Evolutionary conservation across 2,329 filamentous ascomycete species (phyloP).

Genomic region (Dendryphion nanum): DNA sequence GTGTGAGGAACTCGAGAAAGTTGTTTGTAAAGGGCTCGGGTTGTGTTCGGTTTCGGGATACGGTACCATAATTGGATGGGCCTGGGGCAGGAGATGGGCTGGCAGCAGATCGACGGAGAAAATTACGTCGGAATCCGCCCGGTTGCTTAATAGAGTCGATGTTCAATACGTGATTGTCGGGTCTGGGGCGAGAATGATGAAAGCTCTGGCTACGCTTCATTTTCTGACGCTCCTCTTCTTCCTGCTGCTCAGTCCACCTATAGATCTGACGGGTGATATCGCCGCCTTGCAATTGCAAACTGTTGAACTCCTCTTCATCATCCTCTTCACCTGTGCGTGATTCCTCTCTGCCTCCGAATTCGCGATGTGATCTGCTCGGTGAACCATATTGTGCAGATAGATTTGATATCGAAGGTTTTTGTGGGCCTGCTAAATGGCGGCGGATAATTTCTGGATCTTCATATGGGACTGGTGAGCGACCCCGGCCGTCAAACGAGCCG

Average conservation of each 20-base stretch:
- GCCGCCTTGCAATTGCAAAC: conserved; percentile 86
- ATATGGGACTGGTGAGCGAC: conserved; percentile 59
- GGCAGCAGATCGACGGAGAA: conserved; percentile 71
- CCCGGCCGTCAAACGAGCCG: conserved; percentile 77
- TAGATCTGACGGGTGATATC: conserved; percentile 95
- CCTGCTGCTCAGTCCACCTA: conserved; percentile 89
- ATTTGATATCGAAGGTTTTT: conserved; percentile 40
- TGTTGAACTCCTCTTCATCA: conserved; percentile 78
- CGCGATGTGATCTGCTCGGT: conserved; percentile 32
- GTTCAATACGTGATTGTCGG: conserved; percentile 76
- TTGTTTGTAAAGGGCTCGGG: conserved; percentile 68
- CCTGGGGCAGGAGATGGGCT: conserved; percentile 56
- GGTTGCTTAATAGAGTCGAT: conserved; percentile 91
- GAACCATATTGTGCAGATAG: conserved; percentile 34
- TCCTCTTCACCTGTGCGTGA: conserved; percentile 23
- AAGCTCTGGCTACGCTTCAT: conserved; percentile 86
- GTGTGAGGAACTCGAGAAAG: conserved; percentile 91
- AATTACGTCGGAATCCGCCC: conserved; percentile 90
- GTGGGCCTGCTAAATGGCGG: conserved; percentile 79
- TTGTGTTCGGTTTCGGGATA: conserved; percentile 20
- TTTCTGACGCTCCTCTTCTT: conserved; percentile 62
- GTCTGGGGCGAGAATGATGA: conserved; percentile 70
- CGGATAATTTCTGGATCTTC: conserved; percentile 92
- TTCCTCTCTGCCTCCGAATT: conserved; percentile 23
- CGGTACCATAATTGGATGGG: conserved; percentile 44